Evolutionary conservation across 2,329 filamentous ascomycete species (phyloP).

Genomic region (Colletotrichum sp.): DNA sequence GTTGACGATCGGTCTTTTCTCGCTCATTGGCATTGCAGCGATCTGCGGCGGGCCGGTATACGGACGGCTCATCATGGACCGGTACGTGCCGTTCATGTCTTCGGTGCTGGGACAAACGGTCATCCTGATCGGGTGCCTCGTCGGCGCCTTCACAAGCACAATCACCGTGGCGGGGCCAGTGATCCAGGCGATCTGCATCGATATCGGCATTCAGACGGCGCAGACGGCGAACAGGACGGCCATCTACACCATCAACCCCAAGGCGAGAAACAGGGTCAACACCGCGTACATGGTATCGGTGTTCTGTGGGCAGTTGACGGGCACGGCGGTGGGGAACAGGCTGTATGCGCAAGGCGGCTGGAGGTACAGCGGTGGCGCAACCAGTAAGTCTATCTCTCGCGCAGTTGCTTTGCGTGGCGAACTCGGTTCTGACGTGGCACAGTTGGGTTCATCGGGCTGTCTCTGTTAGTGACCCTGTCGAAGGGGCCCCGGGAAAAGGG

Average conservation of each 20-base stretch:
- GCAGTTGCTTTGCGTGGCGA: background rate
- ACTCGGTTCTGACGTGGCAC: background rate
- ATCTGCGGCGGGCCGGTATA: slow-evolving; percentile 74
- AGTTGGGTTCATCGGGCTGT: slow-evolving; percentile 22
- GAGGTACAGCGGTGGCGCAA: slow-evolving; percentile 50
- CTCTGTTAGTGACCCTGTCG: slow-evolving; percentile 15
- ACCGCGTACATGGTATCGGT: slow-evolving; percentile 81
- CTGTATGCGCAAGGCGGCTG: slow-evolving; percentile 58
- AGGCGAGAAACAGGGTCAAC: slow-evolving; percentile 77
- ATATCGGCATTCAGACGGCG: slow-evolving; percentile 73
- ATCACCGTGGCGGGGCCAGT: slow-evolving; percentile 74
- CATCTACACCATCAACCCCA: slow-evolving; percentile 75
- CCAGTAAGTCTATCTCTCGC: slow-evolving; percentile 31
- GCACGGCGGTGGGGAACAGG: slow-evolving; percentile 64
- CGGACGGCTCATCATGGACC: slow-evolving; percentile 72
- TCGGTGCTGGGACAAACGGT: slow-evolving; percentile 67
- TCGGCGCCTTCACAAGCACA: slow-evolving; percentile 73
- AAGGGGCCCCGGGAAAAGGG: slow-evolving; percentile 17
- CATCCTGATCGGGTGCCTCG: slow-evolving; percentile 63
- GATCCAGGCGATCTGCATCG: slow-evolving; percentile 72
- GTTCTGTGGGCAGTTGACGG: slow-evolving; percentile 78
- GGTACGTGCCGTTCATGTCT: slow-evolving; percentile 70
- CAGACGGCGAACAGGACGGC: slow-evolving; percentile 76
- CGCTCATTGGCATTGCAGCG: slow-evolving; percentile 74
- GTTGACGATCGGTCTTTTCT: slow-evolving; percentile 77